Base-by-base conservation (phyloP, 164 flowering plant genomes). In the Berberis thunbergii region DNA sequence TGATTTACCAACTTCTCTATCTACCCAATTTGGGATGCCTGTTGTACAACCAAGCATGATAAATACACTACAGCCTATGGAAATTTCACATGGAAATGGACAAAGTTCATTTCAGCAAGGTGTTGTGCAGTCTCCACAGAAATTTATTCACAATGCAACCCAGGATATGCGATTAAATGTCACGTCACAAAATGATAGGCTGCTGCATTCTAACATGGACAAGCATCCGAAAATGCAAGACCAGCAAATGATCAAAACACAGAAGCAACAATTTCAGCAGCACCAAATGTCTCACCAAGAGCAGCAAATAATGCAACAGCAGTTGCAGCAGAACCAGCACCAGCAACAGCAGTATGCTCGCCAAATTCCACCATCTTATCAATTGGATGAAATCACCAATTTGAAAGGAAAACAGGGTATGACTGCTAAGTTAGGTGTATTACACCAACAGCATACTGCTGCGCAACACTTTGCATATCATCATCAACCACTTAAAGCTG, bases 401-500 rank as follows among this genome's bases (percentile, higher is more conserved):
- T 3, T 80, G 72, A 86, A 86, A 73, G 67, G 78, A 64, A 79
- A 86, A 69, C 88, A 72, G 49, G 78, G 79, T 49, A 65, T 79
- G 63, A 73, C 75, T 70, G 76, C 76, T 11, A 83, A 81, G 69
- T 60, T 76, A 39, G 88, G 83, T 12, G 72, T 76, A 65, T 77
- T 83, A 64, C 93, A 69, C 57, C 93, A 81, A 62, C 83, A 84
- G 59, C 81, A 76, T 41, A 55, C 74, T 4, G 67, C 79, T 55
- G 74, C 78, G 11, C 87, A 81, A 76, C 84, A 84, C 7, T 57
- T 81, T 3, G 64, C 73, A 52, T 52, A 52, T 52, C 10, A 80
- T 71, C 75, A 79, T 11, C 91, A 77, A 62, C 89, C 73, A 67
- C 45, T 81, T 54, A 93, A 86, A 74, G 42, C 84, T n/a, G 93